Evolutionary conservation across 345 rosid genomes (phyloP), one percentile per base, ranked within the genome.

Genomic region (Iberis pinnata): DNA sequence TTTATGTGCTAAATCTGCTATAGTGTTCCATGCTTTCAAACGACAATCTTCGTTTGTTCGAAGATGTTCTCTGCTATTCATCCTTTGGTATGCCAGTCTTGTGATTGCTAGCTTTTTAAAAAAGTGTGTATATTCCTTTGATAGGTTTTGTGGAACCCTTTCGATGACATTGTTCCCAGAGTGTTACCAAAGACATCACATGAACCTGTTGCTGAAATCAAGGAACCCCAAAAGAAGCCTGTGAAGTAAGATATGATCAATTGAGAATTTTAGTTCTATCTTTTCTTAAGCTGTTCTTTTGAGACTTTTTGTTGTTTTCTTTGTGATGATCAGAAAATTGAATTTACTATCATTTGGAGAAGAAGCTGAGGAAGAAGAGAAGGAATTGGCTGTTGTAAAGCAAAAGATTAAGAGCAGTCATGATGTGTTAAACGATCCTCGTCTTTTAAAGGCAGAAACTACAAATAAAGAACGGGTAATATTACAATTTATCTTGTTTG

Each of bases 321-420:
- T 55, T 76, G 60, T 53, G 44, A n/a, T 42, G 31, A 78, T 65
- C 71, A 92, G 97, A 72, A 85, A 88, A 68, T 73, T 88, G 71
- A 88, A 77, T 70, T 59, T 92, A 73, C 97, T 92, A 37, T 92
- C 98, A 14, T 88, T 88, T 41, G 98, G 98, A 45, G 98, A 92
- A 61, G 98, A 88, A 75, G 98, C 90, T 52, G 98, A 88, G 73
- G 95, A 88, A 69, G 97, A 88, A 63, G 95, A 85, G 73, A 92
- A 83, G 63, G 88, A 83, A 70, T 64, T 92, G 45, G 86, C 77
- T 39, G 65, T 73, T 36, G 75, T 73, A 8, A 83, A 83, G 67
- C 78, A 77, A 72, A 92, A 85, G 76, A 92, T 85, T 29, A 88
- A 73, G 82, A 92, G 95, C 71, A 88, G 98, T 68, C 97, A 92